phyloP scores from a whole-genome alignment of 352 stramenopile genomes.

The Pythium periplocum region DNA sequence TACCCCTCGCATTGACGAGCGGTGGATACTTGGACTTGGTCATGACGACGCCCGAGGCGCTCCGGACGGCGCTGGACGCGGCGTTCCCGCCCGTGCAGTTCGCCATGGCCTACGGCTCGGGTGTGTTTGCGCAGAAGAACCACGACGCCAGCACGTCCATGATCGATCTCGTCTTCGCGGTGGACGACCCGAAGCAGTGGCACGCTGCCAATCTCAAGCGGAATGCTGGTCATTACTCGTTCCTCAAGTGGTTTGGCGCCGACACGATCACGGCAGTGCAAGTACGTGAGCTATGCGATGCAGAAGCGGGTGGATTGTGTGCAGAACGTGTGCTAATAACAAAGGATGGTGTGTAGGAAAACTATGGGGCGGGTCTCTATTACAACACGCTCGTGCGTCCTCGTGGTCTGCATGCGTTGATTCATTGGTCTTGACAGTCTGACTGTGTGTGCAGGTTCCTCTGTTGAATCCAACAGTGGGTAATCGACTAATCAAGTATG shows the following conservation, averaged over 20 bases:
- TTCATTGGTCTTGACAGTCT: not conserved
- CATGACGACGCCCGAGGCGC: conserved; percentile 10
- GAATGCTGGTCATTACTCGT: conserved; percentile 78
- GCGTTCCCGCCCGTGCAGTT: conserved; percentile 73
- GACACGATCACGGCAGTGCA: conserved; percentile 53
- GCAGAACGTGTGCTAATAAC: not conserved
- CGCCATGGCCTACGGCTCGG: conserved; percentile 82
- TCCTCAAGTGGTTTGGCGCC: conserved; percentile 66
- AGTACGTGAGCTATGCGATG: conserved; percentile 9
- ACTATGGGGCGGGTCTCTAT: conserved; percentile 76
- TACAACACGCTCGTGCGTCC: conserved; percentile 74
- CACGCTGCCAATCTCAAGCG: conserved; percentile 73
- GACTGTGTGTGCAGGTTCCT: conserved; percentile 31
- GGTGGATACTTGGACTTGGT: too few species aligned
- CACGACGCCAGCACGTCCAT: conserved; percentile 76
- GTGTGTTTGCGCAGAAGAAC: conserved; percentile 73
- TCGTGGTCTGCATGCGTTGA: not conserved
- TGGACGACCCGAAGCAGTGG: conserved; percentile 76
- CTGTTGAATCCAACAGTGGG: conserved; percentile 48
- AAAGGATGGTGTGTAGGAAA: conserved; percentile 25
- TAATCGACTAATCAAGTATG: conserved; percentile 85
- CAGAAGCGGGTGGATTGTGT: not conserved
- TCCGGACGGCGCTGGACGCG: conserved; percentile 47
- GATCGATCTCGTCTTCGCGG: conserved; percentile 87
- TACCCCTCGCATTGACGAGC: too few species aligned